Conservation (phyloP, 192 early-diverging fungal species). For the Coemansia sp. region DNA sequence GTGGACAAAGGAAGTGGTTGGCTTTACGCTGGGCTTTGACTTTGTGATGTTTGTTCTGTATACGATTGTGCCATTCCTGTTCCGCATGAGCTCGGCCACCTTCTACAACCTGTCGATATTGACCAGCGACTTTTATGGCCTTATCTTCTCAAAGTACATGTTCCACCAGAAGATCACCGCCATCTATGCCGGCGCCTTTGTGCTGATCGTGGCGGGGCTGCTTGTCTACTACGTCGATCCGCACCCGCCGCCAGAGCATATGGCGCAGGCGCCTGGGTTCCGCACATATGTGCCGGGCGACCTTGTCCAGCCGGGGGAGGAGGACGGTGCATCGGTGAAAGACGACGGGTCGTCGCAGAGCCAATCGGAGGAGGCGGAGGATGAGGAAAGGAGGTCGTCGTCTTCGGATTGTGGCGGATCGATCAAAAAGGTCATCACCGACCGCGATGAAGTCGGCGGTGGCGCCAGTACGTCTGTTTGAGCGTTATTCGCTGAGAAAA, state of each 20-base stretch:
- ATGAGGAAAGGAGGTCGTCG: too few relatives aligned
- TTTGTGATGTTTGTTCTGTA: conserved; percentile 72
- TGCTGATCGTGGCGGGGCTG: conserved; percentile 65
- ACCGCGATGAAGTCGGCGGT: too few relatives aligned
- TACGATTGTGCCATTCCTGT: conserved; percentile 67
- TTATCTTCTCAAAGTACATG: conserved; percentile 71
- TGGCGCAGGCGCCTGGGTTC: conserved; percentile 46
- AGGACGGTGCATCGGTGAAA: background rate
- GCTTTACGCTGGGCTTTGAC: conserved; percentile 64
- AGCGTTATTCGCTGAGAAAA: too few relatives aligned
- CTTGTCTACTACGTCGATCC: conserved; percentile 66
- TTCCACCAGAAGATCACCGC: conserved; percentile 61
- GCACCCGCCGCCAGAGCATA: conserved; percentile 53
- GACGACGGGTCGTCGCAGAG: background rate
- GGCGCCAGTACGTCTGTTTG: too few relatives aligned
- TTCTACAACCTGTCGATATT: conserved; percentile 77
- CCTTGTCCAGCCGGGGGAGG: background rate
- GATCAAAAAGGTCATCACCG: too few relatives aligned
- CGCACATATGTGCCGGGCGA: conserved; percentile 39
- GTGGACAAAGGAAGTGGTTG: conserved; percentile 60
- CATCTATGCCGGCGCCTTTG: conserved; percentile 69
- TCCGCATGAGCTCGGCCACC: conserved; percentile 68
- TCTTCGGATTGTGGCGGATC: too few relatives aligned
- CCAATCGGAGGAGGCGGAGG: background rate
- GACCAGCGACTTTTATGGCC: conserved; percentile 77